A percentile compares a stretch with the other conserved stretches of the same genome.
These are phyloP conservation scores for Entomortierella lignicola DNA, from an alignment of 192 early-diverging fungal genomes.

Conservation along the genomic window DNA sequence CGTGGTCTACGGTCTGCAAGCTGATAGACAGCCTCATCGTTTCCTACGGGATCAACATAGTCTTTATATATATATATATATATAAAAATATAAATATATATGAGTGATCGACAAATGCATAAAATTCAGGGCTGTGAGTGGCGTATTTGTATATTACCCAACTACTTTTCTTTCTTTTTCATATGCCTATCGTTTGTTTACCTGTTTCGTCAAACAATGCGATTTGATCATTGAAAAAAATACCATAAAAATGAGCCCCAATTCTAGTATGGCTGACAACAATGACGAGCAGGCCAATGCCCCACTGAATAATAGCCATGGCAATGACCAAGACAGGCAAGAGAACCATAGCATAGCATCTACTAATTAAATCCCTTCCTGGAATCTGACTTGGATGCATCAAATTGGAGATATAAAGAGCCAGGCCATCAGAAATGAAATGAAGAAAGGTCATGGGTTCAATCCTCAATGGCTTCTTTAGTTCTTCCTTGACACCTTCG, in stretches of 20 bases:
- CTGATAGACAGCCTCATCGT: conserved; percentile 34
- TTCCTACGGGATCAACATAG: conserved; percentile 45
- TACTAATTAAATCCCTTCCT: conserved; percentile 26
- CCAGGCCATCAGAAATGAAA: conserved; percentile 23
- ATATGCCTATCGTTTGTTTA: no score
- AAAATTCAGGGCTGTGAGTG: no score
- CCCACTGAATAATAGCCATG: conserved; percentile 26
- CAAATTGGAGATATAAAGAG: conserved; percentile 20
- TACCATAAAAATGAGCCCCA: conserved; percentile 8
- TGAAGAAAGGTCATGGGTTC: conserved; percentile 4
- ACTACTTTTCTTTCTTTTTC: no score
- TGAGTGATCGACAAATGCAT: no score
- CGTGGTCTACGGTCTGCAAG: not conserved
- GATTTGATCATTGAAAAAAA: conserved; percentile 37
- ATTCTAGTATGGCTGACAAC: conserved; percentile 25
- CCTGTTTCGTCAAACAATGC: conserved; percentile 44
- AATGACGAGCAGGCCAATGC: conserved; percentile 31
- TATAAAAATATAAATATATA: not conserved
- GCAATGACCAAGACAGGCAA: conserved; percentile 32
- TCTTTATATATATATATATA: conserved; percentile 6
- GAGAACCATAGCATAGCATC: conserved; percentile 33
- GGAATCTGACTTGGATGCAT: conserved; percentile 37
- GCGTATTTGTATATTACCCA: no score
- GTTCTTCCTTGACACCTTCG: not conserved
- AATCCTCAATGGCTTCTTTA: conserved; percentile 33